Base-by-base conservation (phyloP, 192 early-diverging fungal species). In the Gamsiella multidivaricata region DNA sequence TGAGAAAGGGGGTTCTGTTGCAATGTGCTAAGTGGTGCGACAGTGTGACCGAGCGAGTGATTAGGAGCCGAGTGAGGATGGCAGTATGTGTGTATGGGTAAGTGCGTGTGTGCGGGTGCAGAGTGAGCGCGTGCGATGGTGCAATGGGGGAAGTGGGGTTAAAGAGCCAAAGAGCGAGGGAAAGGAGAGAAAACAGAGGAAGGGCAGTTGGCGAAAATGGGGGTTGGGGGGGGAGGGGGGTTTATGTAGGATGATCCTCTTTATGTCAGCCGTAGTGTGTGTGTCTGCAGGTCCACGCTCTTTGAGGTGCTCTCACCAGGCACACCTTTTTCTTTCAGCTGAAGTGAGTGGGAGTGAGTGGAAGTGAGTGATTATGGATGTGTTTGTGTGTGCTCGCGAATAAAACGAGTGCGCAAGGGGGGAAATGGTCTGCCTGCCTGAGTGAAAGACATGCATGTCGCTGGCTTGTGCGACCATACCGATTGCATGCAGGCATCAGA, bases 381-480 rank as follows among this genome's bases (percentile, higher is more conserved):
- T 51, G 49, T 51, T 51, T 51, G 49, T 51, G 23, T 51, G 49
- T 22, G 4, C 29, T 5, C 29, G 51, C 26, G 23, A 53, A 15
- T 9, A 53, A 53, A 53, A 26, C 14, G 28, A 10, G 18, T 26
- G 10, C 32, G n/a, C 5, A 18, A 49, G 47, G n/a, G 47, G 51
- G 17, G 51, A 28, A 26, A n/a, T 22, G 12, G n/a, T 55, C 33
- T 55, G 29, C 15, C 22, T 55, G 14, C n/a, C n/a, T n/a, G n/a
- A n/a, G n/a, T n/a, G n/a, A n/a, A n/a, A n/a, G n/a, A n/a, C n/a
- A n/a, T n/a, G n/a, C n/a, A n/a, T n/a, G 4, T 55, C 33, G 54
- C 20, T 55, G 54, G 54, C 54, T 55, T 55, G 54, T 55, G 54
- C 54, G 54, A 55, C 54, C 54, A 55, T n/a, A n/a, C 54, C 31